phyloP scores from a whole-genome alignment of 2,329 filamentous ascomycete species.

The Thielaviopsis cerberus region DNA sequence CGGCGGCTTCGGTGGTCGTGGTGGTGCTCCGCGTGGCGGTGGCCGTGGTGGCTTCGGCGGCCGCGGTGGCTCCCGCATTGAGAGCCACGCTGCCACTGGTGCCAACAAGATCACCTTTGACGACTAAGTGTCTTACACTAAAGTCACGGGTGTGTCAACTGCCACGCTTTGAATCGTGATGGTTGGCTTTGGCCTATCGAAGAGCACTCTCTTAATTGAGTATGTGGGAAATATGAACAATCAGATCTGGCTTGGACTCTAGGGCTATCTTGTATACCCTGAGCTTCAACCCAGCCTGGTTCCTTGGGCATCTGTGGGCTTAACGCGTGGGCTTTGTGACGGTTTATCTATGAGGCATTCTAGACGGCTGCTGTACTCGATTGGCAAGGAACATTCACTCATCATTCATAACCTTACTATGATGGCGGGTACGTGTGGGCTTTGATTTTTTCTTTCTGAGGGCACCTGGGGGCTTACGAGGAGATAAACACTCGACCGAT shows the following conservation, averaged over 20 bases:
- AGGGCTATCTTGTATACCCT: neutral
- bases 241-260: neutral
- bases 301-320: conserved; percentile 10
- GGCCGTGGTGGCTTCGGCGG: conserved; percentile 23
- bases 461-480: conserved; percentile 12
- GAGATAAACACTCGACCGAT: conserved; percentile 12
- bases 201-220: neutral
- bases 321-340: conserved; percentile 10
- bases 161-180: neutral
- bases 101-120: conserved; percentile 55
- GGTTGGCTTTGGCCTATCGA: neutral
- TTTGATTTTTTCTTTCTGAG: conserved; percentile 9
- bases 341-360: conserved; percentile 12
- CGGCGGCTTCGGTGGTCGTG: conserved; percentile 28
- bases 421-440: conserved; percentile 6
- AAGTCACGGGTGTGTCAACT: neutral
- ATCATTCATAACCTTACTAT: neutral
- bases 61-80: conserved; percentile 20
- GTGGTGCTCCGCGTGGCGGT: conserved; percentile 33
- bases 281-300: neutral
- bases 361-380: conserved; percentile 12
- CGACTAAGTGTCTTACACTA: no score
- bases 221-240: neutral
- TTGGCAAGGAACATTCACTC: conserved; percentile 12
- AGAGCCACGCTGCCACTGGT: conserved; percentile 30